Base-by-base conservation (phyloP, 192 early-diverging fungal genomes). In the Endogone sp. region DNA sequence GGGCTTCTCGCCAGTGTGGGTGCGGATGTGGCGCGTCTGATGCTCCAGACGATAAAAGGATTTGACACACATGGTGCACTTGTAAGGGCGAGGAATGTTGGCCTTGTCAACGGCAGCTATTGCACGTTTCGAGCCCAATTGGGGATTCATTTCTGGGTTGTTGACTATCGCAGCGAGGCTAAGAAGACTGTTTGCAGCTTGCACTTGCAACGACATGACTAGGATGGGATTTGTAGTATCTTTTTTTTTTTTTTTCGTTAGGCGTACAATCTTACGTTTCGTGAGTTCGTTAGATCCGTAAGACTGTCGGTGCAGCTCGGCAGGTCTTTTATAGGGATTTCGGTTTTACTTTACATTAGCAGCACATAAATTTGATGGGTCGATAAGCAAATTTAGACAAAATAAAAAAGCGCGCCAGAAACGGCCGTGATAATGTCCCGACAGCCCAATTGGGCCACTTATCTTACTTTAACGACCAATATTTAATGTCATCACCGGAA, bases 1-100 rank as follows among this genome's bases (percentile, higher is more conserved):
- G 22, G 95, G 95, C 67, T 90, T 92, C 66, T 88, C 88, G 30
- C 93, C 92, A 4, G 93, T 95, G 73, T 97, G 95, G 16, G 92
- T 92, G 62, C 93, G 88, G 64, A 90, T 83, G 68, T 97, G 94
- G 59, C 94, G 92, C 37, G 87, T 88, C 64, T 95, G 86, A 70
- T 96, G 93, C 74, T 95, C 93, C 23, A 90, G 80, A 23, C 94
- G 88, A 66, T 89, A 86, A 77, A 96, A 96, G 56, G 84, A 76
- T 30, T 87, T 85, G 30, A 78, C 80, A 65, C 90, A 93, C 74
- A 83, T 81, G 55, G 85, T 77, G 66, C 81, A 85, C 64, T 82
- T 80, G 71, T 84, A 86, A 24, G 88, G 87, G 59, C 90, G 85
- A 37, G 80, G 84, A 27, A 74, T 59, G 37, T 79, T 71, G 16